Conservation (phyloP, 768 basidiomycete species). For the Neoboletus subvelutipes region DNA sequence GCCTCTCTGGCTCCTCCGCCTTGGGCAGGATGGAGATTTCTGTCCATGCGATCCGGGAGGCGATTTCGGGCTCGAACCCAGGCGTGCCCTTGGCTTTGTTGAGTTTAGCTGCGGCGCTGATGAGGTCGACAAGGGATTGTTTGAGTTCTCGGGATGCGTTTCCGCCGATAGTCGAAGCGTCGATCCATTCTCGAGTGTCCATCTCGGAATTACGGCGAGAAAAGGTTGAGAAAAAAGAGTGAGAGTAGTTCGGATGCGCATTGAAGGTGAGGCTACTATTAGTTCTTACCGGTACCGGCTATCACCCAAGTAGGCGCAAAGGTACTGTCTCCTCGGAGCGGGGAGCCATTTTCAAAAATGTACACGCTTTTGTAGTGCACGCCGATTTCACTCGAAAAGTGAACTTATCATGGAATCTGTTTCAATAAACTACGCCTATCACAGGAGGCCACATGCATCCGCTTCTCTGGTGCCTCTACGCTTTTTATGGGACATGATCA, state of each 20-base stretch:
- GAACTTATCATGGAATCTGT: too few relatives aligned
- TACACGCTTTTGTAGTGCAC: background rate
- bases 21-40: conserved; percentile 46
- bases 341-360: background rate
- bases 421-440: too few relatives aligned
- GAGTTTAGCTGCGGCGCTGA: conserved; percentile 10
- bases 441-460: too few relatives aligned
- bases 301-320: too few relatives aligned
- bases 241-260: too few relatives aligned
- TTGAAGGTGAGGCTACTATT: too few relatives aligned
- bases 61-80: conserved; percentile 25
- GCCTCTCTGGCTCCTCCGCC: conserved; percentile 39
- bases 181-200: conserved; percentile 16
- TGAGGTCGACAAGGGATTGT: conserved; percentile 21
- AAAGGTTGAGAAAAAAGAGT: too few relatives aligned
- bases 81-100: conserved; percentile 7
- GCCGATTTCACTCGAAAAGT: background rate
- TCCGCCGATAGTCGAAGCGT: conserved; percentile 27
- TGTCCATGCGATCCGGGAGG: conserved; percentile 32
- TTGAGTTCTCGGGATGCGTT: conserved; percentile 31
- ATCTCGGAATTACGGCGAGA: background rate
- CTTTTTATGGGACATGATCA: too few relatives aligned
- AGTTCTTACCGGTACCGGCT: too few relatives aligned
- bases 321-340: too few relatives aligned
- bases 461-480: too few relatives aligned